phyloP scores from a whole-genome alignment of 2,329 filamentous ascomycete species.

The Claviceps fusiformis region DNA sequence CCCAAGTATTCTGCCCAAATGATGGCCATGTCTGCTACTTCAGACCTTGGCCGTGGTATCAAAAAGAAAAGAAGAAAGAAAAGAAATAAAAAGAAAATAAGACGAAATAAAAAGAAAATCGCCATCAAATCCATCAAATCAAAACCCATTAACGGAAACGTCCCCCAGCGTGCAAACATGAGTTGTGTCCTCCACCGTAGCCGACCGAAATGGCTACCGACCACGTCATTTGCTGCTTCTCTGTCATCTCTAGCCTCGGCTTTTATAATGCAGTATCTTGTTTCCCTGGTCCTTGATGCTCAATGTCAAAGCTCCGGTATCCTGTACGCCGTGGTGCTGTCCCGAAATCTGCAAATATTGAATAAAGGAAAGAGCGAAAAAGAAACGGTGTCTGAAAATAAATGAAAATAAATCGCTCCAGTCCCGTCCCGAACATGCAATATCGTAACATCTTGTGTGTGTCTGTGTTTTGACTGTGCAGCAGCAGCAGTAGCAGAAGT shows the following conservation, averaged over 20 bases:
- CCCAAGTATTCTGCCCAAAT: neutral
- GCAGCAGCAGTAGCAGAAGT: neutral
- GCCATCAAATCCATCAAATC: neutral
- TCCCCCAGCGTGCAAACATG: neutral
- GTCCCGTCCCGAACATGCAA: conserved; percentile 3
- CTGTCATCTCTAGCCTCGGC: neutral
- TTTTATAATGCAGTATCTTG: neutral
- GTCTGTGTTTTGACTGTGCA: neutral
- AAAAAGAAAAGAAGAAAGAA: neutral
- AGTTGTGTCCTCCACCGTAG: neutral
- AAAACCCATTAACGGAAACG: neutral
- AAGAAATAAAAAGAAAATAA: neutral
- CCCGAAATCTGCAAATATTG: neutral
- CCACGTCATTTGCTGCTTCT: neutral
- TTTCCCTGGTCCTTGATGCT: conserved; percentile 2
- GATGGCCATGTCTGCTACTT: neutral
- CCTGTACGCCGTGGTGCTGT: conserved; percentile 2
- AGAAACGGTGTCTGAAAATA: neutral
- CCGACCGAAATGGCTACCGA: neutral
- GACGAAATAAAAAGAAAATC: neutral
- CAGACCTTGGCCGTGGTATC: neutral
- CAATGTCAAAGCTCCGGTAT: conserved; percentile 1
- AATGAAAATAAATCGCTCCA: conserved; percentile 1
- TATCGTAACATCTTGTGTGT: conserved; percentile 2
- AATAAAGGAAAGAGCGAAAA: neutral